Base-by-base conservation (phyloP, 169 alveolate genomes). In the Eimeria necatrix region DNA sequence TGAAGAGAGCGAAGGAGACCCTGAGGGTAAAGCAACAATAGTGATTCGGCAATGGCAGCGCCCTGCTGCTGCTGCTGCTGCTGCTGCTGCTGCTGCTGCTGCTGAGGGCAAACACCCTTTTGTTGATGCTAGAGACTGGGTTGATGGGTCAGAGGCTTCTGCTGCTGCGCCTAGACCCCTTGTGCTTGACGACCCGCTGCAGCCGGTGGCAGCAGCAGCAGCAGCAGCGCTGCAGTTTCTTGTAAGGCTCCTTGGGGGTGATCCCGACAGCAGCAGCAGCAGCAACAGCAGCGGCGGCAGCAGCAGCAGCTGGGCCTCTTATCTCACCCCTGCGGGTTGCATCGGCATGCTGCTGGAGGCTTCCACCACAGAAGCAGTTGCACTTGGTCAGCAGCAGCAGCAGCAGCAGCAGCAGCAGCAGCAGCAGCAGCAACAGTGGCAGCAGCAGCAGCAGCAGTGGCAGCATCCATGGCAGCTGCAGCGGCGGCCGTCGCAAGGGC, bases 181-280 rank as follows among this genome's bases (percentile, higher is more conserved):
- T 18, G 78, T 68, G 12, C 32, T 68, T 10, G 32, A 68, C 78
- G 78, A 68, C 32, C 78, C 78, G 12, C 32, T 14, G 12, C 32
- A 68, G 78, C 78, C 78, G n/a, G 78, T 68, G n/a, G 32, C 78
- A 14, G 78, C 78, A 68, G 78, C 41, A 18, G 78, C 78, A 18
- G 32, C 78, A 14, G 46, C 78, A 14, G 78, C 32, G 32, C 32
- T 68, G 78, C 78, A 3, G 41, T 68, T 68, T 24, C 78, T 68
- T n/a, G 12, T 14, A 16, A 14, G 78, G 78, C n/a, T 14, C 32
- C n/a, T 68, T 68, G 78, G 78, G 9, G 32, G 78, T 12, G 78
- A 68, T 10, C 12, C 78, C 9, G 78, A 68, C 78, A n/a, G 78
- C 32, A 18, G 78, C 78, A 68, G 78, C 78, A 68, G 78, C 32